phyloP scores from a whole-genome alignment of 2,329 filamentous ascomycete genomes.

The Pseudogymnoascus sp. region DNA sequence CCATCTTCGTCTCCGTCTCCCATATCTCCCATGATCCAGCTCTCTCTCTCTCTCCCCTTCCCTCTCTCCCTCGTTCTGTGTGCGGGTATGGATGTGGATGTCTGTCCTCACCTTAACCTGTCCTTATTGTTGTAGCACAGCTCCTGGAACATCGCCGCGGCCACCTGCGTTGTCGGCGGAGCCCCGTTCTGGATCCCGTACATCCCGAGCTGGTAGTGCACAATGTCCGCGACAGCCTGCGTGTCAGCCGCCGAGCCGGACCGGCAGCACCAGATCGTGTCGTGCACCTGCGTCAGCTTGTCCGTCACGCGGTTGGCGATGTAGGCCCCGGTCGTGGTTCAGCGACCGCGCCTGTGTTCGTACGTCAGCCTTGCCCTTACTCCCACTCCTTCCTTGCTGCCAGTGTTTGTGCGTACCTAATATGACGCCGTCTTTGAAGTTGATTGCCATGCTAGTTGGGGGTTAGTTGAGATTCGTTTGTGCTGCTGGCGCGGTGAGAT shows the following conservation, averaged over 20 bases:
- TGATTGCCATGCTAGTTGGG: conserved; percentile 81
- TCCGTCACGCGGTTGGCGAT: conserved; percentile 99
- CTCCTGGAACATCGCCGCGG: conserved; percentile 94
- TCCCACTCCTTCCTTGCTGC: neutral
- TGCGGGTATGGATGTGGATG: neutral
- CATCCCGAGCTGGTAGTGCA: conserved; percentile 90
- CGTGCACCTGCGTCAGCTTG: conserved; percentile 96
- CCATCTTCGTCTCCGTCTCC: neutral
- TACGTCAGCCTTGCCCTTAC: neutral
- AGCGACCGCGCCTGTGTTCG: conserved; percentile 68
- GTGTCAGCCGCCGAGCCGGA: conserved; percentile 97
- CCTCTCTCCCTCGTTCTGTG: neutral
- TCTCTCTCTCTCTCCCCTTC: neutral
- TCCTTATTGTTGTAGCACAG: conserved; percentile 98
- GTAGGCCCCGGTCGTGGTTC: conserved; percentile 95
- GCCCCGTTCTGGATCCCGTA: conserved; percentile 88
- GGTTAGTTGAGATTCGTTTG: conserved; percentile 22
- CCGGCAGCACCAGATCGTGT: conserved; percentile 99
- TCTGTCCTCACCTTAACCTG: conserved; percentile 63
- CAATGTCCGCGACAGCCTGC: conserved; percentile 95
- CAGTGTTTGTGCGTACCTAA: conserved; percentile 50
- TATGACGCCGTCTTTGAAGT: conserved; percentile 97
- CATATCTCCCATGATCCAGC: neutral
- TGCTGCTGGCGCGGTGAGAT: conserved; percentile 17
- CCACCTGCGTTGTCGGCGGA: conserved; percentile 87